Conservation (phyloP, 495 filamentous ascomycete genomes). For the Trichocladium antarcticum region DNA sequence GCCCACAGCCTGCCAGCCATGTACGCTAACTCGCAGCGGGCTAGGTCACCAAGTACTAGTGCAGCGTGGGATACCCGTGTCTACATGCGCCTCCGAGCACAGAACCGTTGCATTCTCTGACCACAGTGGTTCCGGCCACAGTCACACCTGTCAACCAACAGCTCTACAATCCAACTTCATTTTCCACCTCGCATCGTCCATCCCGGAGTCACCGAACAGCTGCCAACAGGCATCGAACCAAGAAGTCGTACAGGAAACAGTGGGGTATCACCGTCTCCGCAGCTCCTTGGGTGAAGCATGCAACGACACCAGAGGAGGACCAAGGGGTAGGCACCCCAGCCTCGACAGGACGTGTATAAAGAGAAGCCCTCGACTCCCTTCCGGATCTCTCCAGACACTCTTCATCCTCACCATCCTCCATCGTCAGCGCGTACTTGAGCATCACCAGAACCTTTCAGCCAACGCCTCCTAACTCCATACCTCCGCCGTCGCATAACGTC, state of each 20-base stretch:
- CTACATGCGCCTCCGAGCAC: not conserved
- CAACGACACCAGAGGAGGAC: not conserved
- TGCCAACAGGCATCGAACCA: constrained; percentile 2
- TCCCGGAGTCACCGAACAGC: not conserved
- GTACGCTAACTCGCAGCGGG: constrained; percentile 1
- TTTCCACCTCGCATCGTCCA: constrained; percentile 2
- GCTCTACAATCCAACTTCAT: not conserved
- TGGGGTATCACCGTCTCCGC: not conserved
- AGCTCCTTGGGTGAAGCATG: not conserved
- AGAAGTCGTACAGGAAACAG: not conserved
- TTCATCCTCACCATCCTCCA: not conserved
- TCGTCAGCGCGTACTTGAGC: not conserved
- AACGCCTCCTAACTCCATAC: too few species aligned
- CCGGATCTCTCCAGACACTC: not conserved
- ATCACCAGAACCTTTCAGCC: too few species aligned
- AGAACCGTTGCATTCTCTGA: constrained; percentile 3
- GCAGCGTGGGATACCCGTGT: constrained; percentile 1
- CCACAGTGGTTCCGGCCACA: not conserved
- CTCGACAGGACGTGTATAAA: constrained; percentile 1
- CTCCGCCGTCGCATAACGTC: too few species aligned
- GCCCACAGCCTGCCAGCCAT: constrained; percentile 1
- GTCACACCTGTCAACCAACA: constrained; percentile 6
- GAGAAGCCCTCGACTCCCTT: not conserved
- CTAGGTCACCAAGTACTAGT: not conserved
- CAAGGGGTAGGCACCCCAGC: not conserved